Conservation (phyloP, 495 filamentous ascomycete species). For the Aspergillus nanangensis region DNA sequence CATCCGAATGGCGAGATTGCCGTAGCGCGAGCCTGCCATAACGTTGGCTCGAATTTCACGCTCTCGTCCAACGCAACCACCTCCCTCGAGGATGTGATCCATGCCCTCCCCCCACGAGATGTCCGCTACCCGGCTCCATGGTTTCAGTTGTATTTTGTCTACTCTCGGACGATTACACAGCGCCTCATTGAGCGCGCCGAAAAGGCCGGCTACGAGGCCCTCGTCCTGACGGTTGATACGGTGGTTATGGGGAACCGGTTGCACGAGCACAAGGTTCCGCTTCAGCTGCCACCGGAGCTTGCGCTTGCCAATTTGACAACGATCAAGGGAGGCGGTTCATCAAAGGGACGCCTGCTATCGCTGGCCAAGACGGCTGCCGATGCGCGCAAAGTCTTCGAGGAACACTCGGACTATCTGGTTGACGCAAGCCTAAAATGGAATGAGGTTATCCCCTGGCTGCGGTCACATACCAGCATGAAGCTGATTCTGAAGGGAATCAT, state of each 20-base stretch:
- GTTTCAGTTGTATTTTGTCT: neutral
- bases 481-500: conserved; percentile 81
- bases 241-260: neutral
- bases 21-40: neutral
- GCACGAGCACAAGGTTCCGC: neutral
- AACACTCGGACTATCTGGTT: no score
- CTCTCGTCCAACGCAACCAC: neutral
- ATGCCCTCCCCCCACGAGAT: neutral
- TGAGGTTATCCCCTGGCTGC: conserved; percentile 59
- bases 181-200: conserved; percentile 1
- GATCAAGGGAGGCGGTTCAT: no score
- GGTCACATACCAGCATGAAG: conserved; percentile 61
- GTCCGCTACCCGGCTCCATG: conserved; percentile 29
- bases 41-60: neutral
- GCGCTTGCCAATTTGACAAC: neutral
- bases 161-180: neutral
- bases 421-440: no score
- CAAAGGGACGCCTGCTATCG: no score
- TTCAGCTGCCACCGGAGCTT: neutral
- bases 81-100: conserved; percentile 1
- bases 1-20: conserved; percentile 1
- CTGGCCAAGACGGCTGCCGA: neutral
- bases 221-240: conserved; percentile 1
- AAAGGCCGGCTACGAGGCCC: neutral
- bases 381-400: conserved; percentile 45